phyloP scores from a whole-genome alignment of 192 early-diverging fungal genomes.

The Chytriomyces sp. region DNA sequence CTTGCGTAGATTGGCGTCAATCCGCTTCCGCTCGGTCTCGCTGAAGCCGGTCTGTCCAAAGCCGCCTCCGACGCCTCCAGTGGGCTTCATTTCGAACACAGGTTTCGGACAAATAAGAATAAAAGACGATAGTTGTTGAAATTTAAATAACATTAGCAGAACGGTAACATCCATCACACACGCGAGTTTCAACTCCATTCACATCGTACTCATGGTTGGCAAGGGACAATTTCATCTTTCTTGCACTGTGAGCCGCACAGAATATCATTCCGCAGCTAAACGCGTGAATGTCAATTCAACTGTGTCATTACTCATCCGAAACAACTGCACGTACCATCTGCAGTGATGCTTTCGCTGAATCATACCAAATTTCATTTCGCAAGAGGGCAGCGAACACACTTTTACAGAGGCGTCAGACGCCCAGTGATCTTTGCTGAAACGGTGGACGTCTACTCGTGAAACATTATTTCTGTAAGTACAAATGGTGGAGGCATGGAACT shows the following conservation, averaged over 20 bases:
- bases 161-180: conserved; percentile 21
- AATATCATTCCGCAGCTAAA: conserved; percentile 15
- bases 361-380: not conserved
- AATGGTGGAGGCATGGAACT: not conserved
- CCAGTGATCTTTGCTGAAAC: conserved; percentile 20
- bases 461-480: not conserved
- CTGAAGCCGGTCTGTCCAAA: conserved; percentile 31
- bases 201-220: conserved; percentile 15
- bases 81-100: too few relatives aligned
- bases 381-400: not conserved
- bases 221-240: conserved; percentile 21
- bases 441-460: conserved; percentile 6
- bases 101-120: too few relatives aligned
- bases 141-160: not conserved
- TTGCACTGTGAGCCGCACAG: conserved; percentile 1
- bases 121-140: too few relatives aligned
- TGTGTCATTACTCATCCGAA: not conserved
- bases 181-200: conserved; percentile 12
- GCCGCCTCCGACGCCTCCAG: too few relatives aligned
- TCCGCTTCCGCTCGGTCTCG: conserved; percentile 25
- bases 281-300: not conserved
- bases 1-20: conserved; percentile 52
- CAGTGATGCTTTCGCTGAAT: conserved; percentile 23
- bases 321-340: not conserved
- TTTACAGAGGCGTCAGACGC: not conserved